Base-by-base conservation (phyloP, 441 rosid species). In the Populus hybrid region DNA sequence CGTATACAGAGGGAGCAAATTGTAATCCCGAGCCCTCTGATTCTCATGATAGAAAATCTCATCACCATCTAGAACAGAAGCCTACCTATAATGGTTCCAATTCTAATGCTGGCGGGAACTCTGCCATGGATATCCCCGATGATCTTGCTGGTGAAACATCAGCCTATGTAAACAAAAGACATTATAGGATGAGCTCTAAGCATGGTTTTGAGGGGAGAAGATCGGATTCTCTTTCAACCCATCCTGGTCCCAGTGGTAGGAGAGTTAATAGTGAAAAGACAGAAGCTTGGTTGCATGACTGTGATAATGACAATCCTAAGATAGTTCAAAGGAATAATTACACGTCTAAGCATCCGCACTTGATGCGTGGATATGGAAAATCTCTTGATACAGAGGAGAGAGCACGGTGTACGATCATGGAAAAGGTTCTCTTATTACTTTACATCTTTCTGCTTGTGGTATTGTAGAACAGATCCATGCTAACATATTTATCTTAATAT, bases 301-400 rank as follows among this genome's bases (percentile, higher is more conserved):
- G 75, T 75, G 86, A 81, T 10, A 69, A 71, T 76, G 69, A 61
- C 7, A 71, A 75, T 68, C 63, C 82, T 42, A 86, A 81, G 73
- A 70, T 83, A 74, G 86, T 80, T 77, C 87, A 69, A 46, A 81
- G 82, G 74, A 84, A 78, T 61, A 90, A 85, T 79, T 78, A 75
- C 69, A 78, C 83, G 61, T 36, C 86, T 69, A 87, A 71, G 83
- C 84, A 88, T 80, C 81, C 89, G 71, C 84, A 87, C 76, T 57
- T 78, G 70, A 79, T 77, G 40, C 83, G 73, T 73, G 84, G 78
- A 23, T 82, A 82, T 72, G 77, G 84, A 26, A 82, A 87, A 53
- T 85, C 87, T 79, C 74, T 84, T 74, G 87, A 79, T 42, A 46
- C 81, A 42, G 84, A 81, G 69, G 92, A 85, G 81, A 88, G 86